These are phyloP conservation scores for Endotrypanum monterogeii DNA, from an alignment of 208 protist species.

Conservation along the genomic window DNA sequence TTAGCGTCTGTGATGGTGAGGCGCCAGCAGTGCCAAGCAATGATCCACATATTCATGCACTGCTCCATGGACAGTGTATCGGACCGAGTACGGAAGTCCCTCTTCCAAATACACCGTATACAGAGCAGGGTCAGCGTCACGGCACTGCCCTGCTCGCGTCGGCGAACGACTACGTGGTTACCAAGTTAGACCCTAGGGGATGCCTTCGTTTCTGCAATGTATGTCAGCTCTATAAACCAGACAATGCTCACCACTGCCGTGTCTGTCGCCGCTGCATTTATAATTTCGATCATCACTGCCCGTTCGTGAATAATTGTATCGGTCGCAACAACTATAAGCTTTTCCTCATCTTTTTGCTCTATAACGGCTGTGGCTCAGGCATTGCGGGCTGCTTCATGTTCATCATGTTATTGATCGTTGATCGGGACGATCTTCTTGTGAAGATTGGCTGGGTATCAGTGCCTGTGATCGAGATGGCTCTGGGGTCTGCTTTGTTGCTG, in stretches of 20 bases:
- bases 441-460: slow-evolving; percentile 39
- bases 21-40: neutral
- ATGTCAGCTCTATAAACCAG: slow-evolving; percentile 81
- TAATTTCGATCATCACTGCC: slow-evolving; percentile 93
- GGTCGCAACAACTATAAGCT: slow-evolving; percentile 87
- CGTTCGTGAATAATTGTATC: slow-evolving; percentile 92
- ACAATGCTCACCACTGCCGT: slow-evolving; percentile 84
- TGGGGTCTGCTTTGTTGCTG: slow-evolving; percentile 24
- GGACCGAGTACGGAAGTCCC: neutral
- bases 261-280: slow-evolving; percentile 76
- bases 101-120: neutral
- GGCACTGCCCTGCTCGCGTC: neutral
- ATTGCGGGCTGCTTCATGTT: slow-evolving; percentile 32
- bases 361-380: slow-evolving; percentile 35
- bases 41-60: slow-evolving; percentile 11
- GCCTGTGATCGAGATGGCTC: slow-evolving; percentile 26
- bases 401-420: slow-evolving; percentile 45
- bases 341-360: slow-evolving; percentile 80
- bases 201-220: slow-evolving; percentile 59
- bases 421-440: slow-evolving; percentile 12
- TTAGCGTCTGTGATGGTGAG: too few species aligned
- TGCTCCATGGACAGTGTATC: neutral
- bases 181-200: slow-evolving; percentile 32
- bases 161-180: slow-evolving; percentile 49
- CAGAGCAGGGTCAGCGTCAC: neutral